Conservation (phyloP, 208 protist species). For the Trypanosoma vivax region DNA sequence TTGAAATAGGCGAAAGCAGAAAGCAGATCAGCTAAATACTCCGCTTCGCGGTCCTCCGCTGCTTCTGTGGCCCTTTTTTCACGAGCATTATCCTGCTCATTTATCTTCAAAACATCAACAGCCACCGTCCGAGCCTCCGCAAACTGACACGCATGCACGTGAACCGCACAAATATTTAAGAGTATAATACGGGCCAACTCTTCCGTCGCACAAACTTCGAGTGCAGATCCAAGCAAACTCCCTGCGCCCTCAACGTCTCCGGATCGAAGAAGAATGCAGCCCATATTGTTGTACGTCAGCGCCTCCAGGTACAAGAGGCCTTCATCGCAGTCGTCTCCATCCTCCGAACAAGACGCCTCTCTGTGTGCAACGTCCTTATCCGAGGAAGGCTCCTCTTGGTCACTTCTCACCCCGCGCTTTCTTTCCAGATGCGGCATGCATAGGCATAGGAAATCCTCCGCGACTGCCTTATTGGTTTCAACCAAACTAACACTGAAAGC, state of each 20-base stretch:
- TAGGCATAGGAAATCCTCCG: constrained; percentile 25
- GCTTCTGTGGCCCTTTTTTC: neutral
- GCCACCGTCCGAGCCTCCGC: constrained; percentile 6
- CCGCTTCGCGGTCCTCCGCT: neutral
- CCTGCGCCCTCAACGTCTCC: constrained; percentile 9
- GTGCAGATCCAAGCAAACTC: constrained; percentile 8
- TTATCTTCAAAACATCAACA: constrained; percentile 9
- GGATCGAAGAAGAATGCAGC: constrained; percentile 26
- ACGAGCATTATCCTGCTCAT: neutral
- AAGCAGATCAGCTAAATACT: constrained; percentile 11
- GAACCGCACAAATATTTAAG: constrained; percentile 19
- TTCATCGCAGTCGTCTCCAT: constrained; percentile 8
- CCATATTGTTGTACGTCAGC: constrained; percentile 56
- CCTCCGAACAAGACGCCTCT: neutral
- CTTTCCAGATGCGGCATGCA: constrained; percentile 17
- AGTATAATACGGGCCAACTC: constrained; percentile 14
- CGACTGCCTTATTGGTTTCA: constrained; percentile 2
- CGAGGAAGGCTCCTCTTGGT: neutral
- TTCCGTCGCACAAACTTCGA: neutral
- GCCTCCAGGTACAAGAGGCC: constrained; percentile 26
- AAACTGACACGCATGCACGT: constrained; percentile 17
- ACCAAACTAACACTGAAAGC: constrained; percentile 6
- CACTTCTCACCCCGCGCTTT: constrained; percentile 1
- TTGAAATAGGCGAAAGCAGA: constrained; percentile 16
- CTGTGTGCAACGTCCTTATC: neutral